Base-by-base conservation (phyloP, 169 alveolate species). In the Blepharisma undulans region DNA sequence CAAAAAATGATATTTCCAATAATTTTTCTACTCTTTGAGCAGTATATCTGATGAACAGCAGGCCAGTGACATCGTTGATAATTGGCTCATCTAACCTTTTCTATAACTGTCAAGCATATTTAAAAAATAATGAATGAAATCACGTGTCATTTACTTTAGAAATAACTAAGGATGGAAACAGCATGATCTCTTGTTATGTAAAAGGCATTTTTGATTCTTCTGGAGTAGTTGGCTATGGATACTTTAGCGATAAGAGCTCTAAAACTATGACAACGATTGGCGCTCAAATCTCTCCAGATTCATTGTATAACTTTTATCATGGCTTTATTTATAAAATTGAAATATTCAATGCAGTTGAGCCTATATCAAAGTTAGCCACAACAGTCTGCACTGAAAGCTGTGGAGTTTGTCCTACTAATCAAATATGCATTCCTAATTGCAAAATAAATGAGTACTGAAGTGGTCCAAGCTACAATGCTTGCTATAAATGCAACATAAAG, bases 241-340 rank as follows among this genome's bases (percentile, higher is more conserved):
- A 0, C 27, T 78, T 78, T 22, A 29, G 8, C 27, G 86, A 78
- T 78, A 78, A 7, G 10, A 22, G 61, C 27, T 16, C 29, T 29
- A 59, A 78, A 0, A 78, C 29, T n/a, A 22, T 22, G 10, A 82
- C 36, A 8, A 36, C 48, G 5, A 59, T 59, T 18, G 89, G 89
- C 5, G 27, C 89, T 32, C 33, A 32, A 59, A 48, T 48, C 66
- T 21, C 27, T 36, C 16, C 78, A 48, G 89, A 22, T 16, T 29
- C 1, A 19, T 8, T 21, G 1, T 60, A 22, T 22, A 30, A 59
- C 22, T 82, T 18, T 60, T 82, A 82, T 60, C 33, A 34, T 8
- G 89, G 89, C 76, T 82, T 34, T 82, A 82, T 82, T 82, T 82
- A 36, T 60, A 27, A 3, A 6, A 34, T 82, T 60, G 18, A 21